A percentile compares a stretch with the other conserved stretches of the same genome.
Evolutionary conservation across 2,329 filamentous ascomycete genomes (phyloP).

Genomic region (Exophiala bonariae): DNA sequence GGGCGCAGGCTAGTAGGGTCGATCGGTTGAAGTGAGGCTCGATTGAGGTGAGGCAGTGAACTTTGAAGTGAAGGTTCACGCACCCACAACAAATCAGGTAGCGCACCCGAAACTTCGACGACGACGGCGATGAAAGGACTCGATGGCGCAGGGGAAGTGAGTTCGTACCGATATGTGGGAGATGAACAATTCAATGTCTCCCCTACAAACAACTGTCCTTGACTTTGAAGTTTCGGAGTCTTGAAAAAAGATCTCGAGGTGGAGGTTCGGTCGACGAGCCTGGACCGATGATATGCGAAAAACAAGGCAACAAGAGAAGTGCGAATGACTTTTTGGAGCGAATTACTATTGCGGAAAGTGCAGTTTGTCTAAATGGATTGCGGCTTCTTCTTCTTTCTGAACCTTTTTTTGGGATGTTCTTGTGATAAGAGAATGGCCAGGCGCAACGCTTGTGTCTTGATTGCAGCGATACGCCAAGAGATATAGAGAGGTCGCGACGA

Average conservation of each 20-base stretch:
- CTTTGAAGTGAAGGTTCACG: background rate
- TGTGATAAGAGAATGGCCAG: conserved; percentile 17
- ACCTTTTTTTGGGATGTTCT: conserved; percentile 7
- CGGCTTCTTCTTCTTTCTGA: conserved; percentile 13
- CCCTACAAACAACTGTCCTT: conserved; percentile 56
- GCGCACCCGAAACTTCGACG: conserved; percentile 15
- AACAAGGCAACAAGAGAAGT: conserved; percentile 18
- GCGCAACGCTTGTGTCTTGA: conserved; percentile 6
- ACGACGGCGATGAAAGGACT: conserved; percentile 8
- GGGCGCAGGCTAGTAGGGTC: conserved; percentile 13
- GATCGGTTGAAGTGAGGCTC: background rate
- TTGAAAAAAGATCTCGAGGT: background rate
- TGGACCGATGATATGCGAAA: conserved; percentile 9
- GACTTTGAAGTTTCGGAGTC: background rate
- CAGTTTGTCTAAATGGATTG: conserved; percentile 22
- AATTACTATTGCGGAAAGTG: conserved; percentile 28
- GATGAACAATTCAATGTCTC: conserved; percentile 99
- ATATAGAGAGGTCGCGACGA: too few relatives aligned
- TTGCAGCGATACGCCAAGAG: background rate
- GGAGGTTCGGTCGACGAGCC: conserved; percentile 10
- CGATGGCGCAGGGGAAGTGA: conserved; percentile 8
- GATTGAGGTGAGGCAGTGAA: conserved; percentile 10
- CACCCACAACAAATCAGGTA: conserved; percentile 6
- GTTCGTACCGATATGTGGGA: conserved; percentile 66
- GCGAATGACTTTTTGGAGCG: conserved; percentile 16